Evolutionary conservation across 371 early-diverging fungal species (phyloP).

Genomic region (Syncephalis plumigaleata): DNA sequence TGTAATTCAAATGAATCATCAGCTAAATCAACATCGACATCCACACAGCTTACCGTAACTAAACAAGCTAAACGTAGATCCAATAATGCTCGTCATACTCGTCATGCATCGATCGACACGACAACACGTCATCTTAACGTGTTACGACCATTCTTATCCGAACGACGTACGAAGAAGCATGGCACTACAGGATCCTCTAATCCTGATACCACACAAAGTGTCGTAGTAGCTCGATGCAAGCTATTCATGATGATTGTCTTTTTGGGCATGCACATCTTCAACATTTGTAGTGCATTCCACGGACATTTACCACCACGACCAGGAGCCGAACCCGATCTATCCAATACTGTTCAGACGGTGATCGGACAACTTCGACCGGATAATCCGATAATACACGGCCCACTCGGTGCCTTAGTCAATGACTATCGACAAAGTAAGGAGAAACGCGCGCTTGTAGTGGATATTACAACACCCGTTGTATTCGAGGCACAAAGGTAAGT

Average conservation of each 20-base stretch:
- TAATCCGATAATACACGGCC: slow-evolving; percentile 14
- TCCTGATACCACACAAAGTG: too few relatives aligned
- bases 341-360: slow-evolving; percentile 3
- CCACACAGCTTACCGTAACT: too few relatives aligned
- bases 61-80: not conserved
- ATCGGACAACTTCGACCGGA: slow-evolving; percentile 18
- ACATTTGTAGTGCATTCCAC: slow-evolving; percentile 44
- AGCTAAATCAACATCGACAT: too few relatives aligned
- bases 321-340: slow-evolving; percentile 2
- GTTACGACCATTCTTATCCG: too few relatives aligned
- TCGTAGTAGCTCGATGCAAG: not conserved
- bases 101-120: too few relatives aligned
- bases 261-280: slow-evolving; percentile 53
- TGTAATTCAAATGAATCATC: too few relatives aligned
- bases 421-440: slow-evolving; percentile 22
- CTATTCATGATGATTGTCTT: slow-evolving; percentile 32
- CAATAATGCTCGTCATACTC: not conserved
- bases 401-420: slow-evolving; percentile 22
- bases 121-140: too few relatives aligned
- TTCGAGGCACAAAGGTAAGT: not conserved
- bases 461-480: slow-evolving; percentile 36
- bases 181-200: too few relatives aligned
- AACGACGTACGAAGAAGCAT: too few relatives aligned
- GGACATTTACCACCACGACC: slow-evolving; percentile 8
- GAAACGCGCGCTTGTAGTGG: slow-evolving; percentile 29